phyloP scores from a whole-genome alignment of 1,139 yeast species.

The Geotrichum carabidarum region DNA sequence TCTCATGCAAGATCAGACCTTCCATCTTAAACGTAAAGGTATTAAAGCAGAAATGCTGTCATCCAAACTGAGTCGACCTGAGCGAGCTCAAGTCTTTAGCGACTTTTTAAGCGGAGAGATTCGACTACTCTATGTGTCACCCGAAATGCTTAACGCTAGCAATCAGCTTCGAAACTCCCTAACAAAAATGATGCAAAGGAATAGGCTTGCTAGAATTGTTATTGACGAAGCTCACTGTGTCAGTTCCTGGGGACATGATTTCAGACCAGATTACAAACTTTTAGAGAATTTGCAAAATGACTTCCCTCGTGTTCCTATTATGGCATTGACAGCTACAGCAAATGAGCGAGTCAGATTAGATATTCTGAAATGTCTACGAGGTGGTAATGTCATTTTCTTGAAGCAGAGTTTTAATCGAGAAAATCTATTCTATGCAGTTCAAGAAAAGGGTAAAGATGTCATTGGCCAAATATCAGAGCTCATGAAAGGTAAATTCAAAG shows the following conservation, averaged over 20 bases:
- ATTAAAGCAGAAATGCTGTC: constrained; percentile 86
- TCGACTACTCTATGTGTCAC: constrained; percentile 81
- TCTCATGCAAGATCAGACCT: constrained; percentile 95
- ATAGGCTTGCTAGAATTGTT: constrained; percentile 73
- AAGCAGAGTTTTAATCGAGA: constrained; percentile 81
- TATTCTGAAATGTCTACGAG: constrained; percentile 44
- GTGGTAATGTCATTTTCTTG: constrained; percentile 47
- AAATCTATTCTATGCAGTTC: constrained; percentile 74
- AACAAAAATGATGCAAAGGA: constrained; percentile 49
- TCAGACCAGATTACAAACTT: constrained; percentile 90
- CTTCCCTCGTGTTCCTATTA: constrained; percentile 78
- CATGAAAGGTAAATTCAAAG: constrained; percentile 48
- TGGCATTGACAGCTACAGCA: constrained; percentile 98
- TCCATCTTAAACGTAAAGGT: constrained; percentile 60
- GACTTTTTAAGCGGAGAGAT: constrained; percentile 58
- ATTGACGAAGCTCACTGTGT: constrained; percentile 99
- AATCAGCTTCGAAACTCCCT: constrained; percentile 61
- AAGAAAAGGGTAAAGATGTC: constrained; percentile 54
- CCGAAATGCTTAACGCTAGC: constrained; percentile 88
- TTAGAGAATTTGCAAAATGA: constrained; percentile 65
- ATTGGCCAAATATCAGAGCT: constrained; percentile 56
- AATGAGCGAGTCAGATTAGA: constrained; percentile 86
- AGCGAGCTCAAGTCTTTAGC: constrained; percentile 59
- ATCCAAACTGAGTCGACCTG: constrained; percentile 56
- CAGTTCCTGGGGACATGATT: constrained; percentile 98